Percentiles rank a stretch among this genome's conserved stretches.
Evolutionary conservation across 1,284 basidiomycete genomes (phyloP).

Genomic region (Gastroboletus turbinatus): DNA sequence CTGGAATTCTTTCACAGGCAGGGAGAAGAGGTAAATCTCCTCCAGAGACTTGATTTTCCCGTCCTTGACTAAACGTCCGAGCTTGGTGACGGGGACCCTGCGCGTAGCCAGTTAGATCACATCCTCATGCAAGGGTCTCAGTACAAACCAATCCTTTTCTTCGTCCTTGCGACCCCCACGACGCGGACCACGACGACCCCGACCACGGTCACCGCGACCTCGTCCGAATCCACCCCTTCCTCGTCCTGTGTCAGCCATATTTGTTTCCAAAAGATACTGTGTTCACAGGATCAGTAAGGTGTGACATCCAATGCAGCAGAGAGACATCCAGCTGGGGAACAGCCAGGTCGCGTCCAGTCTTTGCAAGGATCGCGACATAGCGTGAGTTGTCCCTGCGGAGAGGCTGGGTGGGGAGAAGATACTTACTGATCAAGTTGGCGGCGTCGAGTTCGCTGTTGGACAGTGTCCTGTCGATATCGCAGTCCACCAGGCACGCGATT

Average conservation of each 20-base stretch:
- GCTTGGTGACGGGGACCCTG: constrained; percentile 98
- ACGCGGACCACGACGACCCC: constrained; percentile 88
- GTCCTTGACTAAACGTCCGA: constrained; percentile 98
- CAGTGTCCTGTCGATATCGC: constrained; percentile 3
- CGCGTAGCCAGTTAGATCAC: constrained; percentile 2
- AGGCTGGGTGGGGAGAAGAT: constrained; percentile 11
- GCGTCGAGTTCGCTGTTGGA: constrained; percentile 19
- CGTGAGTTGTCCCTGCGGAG: not conserved
- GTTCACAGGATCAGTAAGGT: constrained; percentile 18
- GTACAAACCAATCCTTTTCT: constrained; percentile 95
- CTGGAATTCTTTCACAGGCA: constrained; percentile 98
- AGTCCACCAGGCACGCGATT: not conserved
- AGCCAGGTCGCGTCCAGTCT: not conserved
- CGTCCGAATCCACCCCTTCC: constrained; percentile 88
- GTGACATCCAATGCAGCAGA: constrained; percentile 17
- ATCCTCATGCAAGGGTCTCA: not conserved
- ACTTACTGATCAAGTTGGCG: constrained; percentile 39
- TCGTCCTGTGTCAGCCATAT: constrained; percentile 78
- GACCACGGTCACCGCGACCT: constrained; percentile 82
- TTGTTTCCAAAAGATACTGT: constrained; percentile 32
- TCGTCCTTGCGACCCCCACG: constrained; percentile 98
- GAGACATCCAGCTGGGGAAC: constrained; percentile 28
- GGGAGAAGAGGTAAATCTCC: constrained; percentile 99
- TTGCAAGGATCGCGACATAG: not conserved
- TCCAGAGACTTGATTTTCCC: constrained; percentile 99